Conservation (phyloP, 2,329 filamentous ascomycete genomes). For the Magnaporthiopsis incrustans region DNA sequence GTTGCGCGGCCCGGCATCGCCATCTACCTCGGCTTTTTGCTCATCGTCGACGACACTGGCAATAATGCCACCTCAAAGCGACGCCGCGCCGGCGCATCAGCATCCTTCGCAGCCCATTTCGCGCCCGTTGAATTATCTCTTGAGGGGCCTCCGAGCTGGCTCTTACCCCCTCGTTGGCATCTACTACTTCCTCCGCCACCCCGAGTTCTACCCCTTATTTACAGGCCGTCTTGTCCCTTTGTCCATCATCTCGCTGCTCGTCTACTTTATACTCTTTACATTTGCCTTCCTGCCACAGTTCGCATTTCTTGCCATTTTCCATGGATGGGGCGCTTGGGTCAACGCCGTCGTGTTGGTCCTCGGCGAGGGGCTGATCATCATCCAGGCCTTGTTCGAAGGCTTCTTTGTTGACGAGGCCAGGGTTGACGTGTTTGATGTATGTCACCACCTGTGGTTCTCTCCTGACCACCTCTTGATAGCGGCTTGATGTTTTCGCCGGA, state of each 20-base stretch:
- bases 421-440: conserved; percentile 77
- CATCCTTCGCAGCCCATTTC: neutral
- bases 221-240: conserved; percentile 70
- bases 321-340: conserved; percentile 80
- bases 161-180: conserved; percentile 63
- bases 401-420: conserved; percentile 74
- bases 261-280: conserved; percentile 79
- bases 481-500: neutral
- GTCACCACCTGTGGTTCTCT: conserved; percentile 16
- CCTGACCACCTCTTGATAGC: neutral
- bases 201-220: conserved; percentile 77
- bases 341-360: conserved; percentile 82
- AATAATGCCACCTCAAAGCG: neutral
- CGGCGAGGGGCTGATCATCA: conserved; percentile 69
- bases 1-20: neutral
- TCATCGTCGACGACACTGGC: neutral
- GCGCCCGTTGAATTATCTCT: conserved; percentile 33
- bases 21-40: neutral
- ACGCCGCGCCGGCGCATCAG: neutral
- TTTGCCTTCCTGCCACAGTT: conserved; percentile 87
- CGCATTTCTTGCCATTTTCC: conserved; percentile 82
- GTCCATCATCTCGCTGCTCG: conserved; percentile 70
- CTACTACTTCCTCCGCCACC: conserved; percentile 70
- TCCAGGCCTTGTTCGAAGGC: conserved; percentile 63
- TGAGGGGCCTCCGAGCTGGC: conserved; percentile 35